These are phyloP conservation scores for Zymoseptoria tritici DNA, from an alignment of 2,329 filamentous ascomycete species.

Conservation along the genomic window DNA sequence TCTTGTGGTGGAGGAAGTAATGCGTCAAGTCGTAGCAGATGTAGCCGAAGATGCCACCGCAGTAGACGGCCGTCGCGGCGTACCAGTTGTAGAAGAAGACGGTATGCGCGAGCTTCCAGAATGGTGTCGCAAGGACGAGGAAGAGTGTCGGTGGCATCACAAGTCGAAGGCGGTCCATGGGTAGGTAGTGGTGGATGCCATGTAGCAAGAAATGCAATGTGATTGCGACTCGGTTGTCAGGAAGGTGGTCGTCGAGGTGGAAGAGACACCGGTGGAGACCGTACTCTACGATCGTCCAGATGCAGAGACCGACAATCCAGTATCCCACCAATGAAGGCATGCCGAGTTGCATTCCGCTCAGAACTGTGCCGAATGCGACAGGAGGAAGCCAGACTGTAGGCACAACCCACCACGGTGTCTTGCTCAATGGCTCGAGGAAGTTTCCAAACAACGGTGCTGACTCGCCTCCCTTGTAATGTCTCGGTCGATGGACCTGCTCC, in stretches of 20 bases:
- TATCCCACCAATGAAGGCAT: conserved; percentile 48
- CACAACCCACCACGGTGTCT: conserved; percentile 90
- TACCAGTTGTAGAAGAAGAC: conserved; percentile 83
- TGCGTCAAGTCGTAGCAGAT: conserved; percentile 95
- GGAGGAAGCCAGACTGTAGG: conserved; percentile 79
- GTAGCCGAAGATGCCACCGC: conserved; percentile 90
- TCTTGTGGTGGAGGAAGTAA: conserved; percentile 96
- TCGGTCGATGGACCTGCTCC: conserved; percentile 87
- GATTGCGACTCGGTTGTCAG: conserved; percentile 81
- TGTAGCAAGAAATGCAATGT: conserved; percentile 90
- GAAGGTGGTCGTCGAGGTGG: conserved; percentile 87
- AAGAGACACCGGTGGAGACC: conserved; percentile 82
- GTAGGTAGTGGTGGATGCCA: conserved; percentile 94
- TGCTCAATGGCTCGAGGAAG: conserved; percentile 92
- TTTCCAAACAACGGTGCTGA: conserved; percentile 95
- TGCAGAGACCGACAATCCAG: conserved; percentile 61
- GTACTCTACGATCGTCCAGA: conserved; percentile 93
- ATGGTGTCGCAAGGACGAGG: conserved; percentile 71
- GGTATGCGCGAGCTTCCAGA: conserved; percentile 82
- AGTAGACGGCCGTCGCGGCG: conserved; percentile 69
- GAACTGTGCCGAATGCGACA: conserved; percentile 62
- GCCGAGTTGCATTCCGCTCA: conserved; percentile 55
- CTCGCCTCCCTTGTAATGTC: conserved; percentile 88
- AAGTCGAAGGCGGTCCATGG: conserved; percentile 96
- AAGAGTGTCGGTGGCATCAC: conserved; percentile 96